These are phyloP conservation scores for Dictyostelium intermedium DNA, from an alignment of 78 protist genomes.

Conservation along the genomic window DNA sequence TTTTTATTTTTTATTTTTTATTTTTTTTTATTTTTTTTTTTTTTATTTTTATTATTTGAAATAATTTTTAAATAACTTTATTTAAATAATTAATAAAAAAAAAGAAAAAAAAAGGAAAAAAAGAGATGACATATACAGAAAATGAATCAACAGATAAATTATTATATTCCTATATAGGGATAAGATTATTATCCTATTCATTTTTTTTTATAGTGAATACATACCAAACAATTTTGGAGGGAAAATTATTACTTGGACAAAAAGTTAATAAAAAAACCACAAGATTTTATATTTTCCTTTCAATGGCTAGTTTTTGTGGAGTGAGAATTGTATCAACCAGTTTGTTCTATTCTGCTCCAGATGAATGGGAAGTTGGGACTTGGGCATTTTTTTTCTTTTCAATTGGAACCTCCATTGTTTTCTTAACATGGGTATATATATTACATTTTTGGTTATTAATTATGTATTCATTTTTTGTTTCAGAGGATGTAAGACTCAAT, in stretches of 20 bases:
- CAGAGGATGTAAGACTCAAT: not conserved
- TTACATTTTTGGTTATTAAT: not conserved
- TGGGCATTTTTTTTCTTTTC: not conserved
- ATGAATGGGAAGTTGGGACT: not conserved
- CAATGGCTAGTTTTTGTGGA: not conserved
- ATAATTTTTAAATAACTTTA: not conserved
- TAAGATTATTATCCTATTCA: not conserved
- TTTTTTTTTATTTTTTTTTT: too few species aligned
- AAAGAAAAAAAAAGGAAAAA: too few species aligned
- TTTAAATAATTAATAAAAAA: too few species aligned
- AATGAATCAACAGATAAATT: not conserved
- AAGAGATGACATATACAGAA: not conserved
- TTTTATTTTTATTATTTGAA: too few species aligned
- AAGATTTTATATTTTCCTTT: not conserved
- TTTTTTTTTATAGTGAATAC: not conserved
- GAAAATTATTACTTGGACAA: not conserved
- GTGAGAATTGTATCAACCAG: not conserved
- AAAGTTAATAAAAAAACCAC: not conserved
- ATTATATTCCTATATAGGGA: not conserved
- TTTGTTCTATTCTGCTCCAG: not conserved
- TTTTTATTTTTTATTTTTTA: too few species aligned
- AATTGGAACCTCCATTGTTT: not conserved
- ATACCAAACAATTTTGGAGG: not conserved
- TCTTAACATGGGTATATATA: not conserved
- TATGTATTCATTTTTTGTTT: conserved; percentile 33